These are phyloP conservation scores for Zymoseptoria brevis DNA, from an alignment of 2,329 filamentous ascomycete genomes.

Conservation along the genomic window DNA sequence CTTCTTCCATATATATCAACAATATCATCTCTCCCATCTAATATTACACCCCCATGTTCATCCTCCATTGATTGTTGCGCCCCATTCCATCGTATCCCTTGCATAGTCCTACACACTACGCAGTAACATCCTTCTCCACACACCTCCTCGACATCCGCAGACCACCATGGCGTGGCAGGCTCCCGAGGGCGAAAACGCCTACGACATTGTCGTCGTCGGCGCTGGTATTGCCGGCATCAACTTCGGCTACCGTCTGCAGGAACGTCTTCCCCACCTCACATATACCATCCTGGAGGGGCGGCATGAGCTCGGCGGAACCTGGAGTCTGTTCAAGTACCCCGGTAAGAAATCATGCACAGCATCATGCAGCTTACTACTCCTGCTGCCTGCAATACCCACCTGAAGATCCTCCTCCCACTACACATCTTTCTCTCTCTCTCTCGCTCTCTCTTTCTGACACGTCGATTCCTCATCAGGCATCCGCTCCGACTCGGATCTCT, in stretches of 20 bases:
- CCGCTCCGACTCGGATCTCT: conserved; percentile 42
- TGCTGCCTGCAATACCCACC: too few species aligned
- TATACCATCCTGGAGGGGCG: conserved; percentile 65
- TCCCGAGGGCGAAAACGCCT: conserved; percentile 21
- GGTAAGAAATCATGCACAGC: conserved; percentile 14
- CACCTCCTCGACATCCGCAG: background rate
- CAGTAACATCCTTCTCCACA: background rate
- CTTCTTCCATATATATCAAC: background rate
- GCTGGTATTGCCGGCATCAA: conserved; percentile 72
- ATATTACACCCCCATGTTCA: background rate
- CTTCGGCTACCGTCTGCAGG: conserved; percentile 53
- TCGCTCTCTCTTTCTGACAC: background rate
- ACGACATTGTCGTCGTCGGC: conserved; percentile 55
- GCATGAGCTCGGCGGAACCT: conserved; percentile 62
- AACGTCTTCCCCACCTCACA: conserved; percentile 43
- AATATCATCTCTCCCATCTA: background rate
- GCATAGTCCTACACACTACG: background rate
- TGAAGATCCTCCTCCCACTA: too few species aligned
- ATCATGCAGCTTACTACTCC: too few species aligned
- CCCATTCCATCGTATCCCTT: background rate
- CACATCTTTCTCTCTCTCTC: too few species aligned
- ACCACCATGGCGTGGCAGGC: conserved; percentile 19
- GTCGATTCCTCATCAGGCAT: conserved; percentile 38
- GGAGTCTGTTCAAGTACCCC: conserved; percentile 70
- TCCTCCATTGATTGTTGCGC: background rate